Conservation (phyloP, 371 early-diverging fungal species). For the Circinella umbellata region DNA sequence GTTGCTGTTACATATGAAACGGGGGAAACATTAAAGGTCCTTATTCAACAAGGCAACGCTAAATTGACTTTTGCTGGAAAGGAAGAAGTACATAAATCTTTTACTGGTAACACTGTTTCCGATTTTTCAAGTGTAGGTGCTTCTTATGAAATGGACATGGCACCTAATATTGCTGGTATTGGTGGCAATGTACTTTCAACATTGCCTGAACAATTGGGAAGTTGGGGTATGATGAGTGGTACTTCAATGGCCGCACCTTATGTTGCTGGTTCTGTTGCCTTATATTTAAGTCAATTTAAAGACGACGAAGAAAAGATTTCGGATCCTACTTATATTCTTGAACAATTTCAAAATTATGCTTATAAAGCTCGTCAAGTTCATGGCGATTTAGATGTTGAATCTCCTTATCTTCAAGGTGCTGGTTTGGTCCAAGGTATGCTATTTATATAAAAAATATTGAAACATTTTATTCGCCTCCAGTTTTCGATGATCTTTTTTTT, state of each 20-base stretch:
- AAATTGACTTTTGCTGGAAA: constrained; percentile 12
- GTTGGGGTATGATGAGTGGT: constrained; percentile 62
- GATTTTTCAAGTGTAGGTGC: constrained; percentile 51
- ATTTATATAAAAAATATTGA: no score
- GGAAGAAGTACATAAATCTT: constrained; percentile 11
- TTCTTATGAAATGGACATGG: constrained; percentile 34
- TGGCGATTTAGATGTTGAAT: constrained; percentile 21
- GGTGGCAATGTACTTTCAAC: constrained; percentile 78
- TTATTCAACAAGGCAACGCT: constrained; percentile 12
- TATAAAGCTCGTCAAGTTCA: constrained; percentile 24
- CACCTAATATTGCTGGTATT: constrained; percentile 64
- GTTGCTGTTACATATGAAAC: constrained; percentile 31
- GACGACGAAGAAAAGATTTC: constrained; percentile 3
- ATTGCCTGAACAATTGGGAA: constrained; percentile 54
- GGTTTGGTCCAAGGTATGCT: constrained; percentile 65
- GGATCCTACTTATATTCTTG: constrained; percentile 23
- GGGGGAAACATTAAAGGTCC: constrained; percentile 24
- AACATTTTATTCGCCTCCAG: no score
- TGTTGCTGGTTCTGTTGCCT: constrained; percentile 66
- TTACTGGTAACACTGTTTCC: constrained; percentile 46
- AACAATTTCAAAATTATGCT: constrained; percentile 56
- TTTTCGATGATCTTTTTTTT: no score
- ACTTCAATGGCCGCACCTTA: constrained; percentile 77
- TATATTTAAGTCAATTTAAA: constrained; percentile 48
- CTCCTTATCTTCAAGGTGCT: constrained; percentile 63